Conservation (phyloP, 257 asterid species). For the Jacaranda copaia region DNA sequence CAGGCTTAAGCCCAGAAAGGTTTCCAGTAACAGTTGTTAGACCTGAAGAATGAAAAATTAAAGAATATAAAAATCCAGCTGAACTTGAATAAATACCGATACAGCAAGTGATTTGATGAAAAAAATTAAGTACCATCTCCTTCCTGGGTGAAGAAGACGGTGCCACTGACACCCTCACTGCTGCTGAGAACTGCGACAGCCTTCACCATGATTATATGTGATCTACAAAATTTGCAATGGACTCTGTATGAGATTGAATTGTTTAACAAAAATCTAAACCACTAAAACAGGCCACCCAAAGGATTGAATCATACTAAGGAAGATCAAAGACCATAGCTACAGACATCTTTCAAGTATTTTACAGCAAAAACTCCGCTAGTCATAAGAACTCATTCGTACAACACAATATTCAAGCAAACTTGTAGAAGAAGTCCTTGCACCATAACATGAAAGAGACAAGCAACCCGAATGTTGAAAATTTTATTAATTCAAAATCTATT, state of each 20-base stretch:
- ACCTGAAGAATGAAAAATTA: slow-evolving; percentile 46
- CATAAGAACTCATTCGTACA: slow-evolving; percentile 2
- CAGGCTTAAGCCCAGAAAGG: slow-evolving; percentile 86
- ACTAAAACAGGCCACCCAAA: neutral
- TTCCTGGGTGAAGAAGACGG: slow-evolving; percentile 76
- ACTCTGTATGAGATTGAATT: neutral
- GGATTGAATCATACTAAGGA: neutral
- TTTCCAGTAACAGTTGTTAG: slow-evolving; percentile 84
- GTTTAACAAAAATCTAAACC: neutral
- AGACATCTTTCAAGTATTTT: neutral
- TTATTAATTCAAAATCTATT: neutral
- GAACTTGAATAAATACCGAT: neutral
- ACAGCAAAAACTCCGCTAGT: slow-evolving; percentile 6
- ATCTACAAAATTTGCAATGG: slow-evolving; percentile 49
- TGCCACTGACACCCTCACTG: slow-evolving; percentile 92
- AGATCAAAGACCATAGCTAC: neutral
- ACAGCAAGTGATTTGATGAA: neutral
- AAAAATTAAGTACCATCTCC: slow-evolving; percentile 69
- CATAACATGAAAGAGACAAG: slow-evolving; percentile 14
- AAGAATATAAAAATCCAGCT: slow-evolving; percentile 1
- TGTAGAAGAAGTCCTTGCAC: neutral
- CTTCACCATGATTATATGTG: slow-evolving; percentile 88
- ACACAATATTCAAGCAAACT: neutral
- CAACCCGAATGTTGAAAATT: neutral
- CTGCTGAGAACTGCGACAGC: slow-evolving; percentile 89